Evolutionary conservation across 345 rosid species (phyloP), one percentile per base, ranked within the genome.

Genomic region (Citrus maxima): DNA sequence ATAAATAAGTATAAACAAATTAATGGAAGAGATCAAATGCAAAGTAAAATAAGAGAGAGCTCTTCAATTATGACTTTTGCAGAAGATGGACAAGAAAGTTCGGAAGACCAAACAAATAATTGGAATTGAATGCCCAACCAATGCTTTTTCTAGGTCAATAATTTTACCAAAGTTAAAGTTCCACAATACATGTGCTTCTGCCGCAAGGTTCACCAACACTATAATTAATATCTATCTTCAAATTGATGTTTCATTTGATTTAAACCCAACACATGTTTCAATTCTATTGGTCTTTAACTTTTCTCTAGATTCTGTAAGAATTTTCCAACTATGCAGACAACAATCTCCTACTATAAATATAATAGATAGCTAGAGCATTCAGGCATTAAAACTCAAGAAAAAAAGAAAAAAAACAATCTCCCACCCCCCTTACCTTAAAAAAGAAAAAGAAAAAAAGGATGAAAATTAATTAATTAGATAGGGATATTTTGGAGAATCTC

Each of bases 221-320:
- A 55, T 55, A 25, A 28, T 40, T 18, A 38, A 38, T 38, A 38
- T 28, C 22, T 73, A 13, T 37, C 25, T 59, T 22, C 21, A 2
- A 28, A 46, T 46, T 40, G 9, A n/a, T 24, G 4, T 34, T 21
- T 65, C 25, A 27, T 70, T 38, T 28, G 24, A 70, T 28, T 30
- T 61, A 12, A 63, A 21, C 78, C 78, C 14, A 16, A 74, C 70
- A 62, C 60, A 8, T 74, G 77, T 74, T 34, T 42, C 8, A 28
- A 10, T 63, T 42, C 13, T 5, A 65, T 65, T 65, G 69, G 46
- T 7, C 37, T 24, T 65, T 34, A 34, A 46, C 4, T 65, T 65
- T 65, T 34, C 27, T 19, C 25, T 3, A 65, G 25, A 65, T 65
- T 34, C 38, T 65, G 6, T 34, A 9, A 21, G 62, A 71, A 34